These are phyloP conservation scores for Endogone sp. DNA, from an alignment of 192 early-diverging fungal species.

Conservation along the genomic window DNA sequence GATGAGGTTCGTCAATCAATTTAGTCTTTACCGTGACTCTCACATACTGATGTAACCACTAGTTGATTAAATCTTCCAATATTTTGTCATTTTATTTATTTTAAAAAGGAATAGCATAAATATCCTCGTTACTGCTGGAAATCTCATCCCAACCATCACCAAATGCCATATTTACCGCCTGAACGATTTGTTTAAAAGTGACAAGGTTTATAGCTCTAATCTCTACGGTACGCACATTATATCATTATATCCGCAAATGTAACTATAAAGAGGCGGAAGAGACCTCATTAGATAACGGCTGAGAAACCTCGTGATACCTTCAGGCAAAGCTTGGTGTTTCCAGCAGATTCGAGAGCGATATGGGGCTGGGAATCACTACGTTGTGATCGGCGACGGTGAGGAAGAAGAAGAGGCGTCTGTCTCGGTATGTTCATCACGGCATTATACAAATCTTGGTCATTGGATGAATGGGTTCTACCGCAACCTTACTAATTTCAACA, in stretches of 20 bases:
- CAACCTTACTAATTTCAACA: too few species aligned
- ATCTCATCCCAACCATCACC: constrained; percentile 2
- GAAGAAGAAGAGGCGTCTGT: constrained; percentile 1
- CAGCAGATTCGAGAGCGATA: not conserved
- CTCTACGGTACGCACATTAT: constrained; percentile 2
- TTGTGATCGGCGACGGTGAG: constrained; percentile 1
- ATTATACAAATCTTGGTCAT: not conserved
- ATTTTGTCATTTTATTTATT: not conserved
- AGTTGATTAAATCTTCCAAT: too few species aligned
- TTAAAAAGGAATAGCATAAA: constrained; percentile 15
- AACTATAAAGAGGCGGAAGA: too few species aligned
- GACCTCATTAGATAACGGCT: too few species aligned
- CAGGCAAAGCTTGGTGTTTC: constrained; percentile 2
- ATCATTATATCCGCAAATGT: not conserved
- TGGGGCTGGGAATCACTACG: not conserved
- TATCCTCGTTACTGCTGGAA: constrained; percentile 13
- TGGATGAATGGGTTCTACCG: too few species aligned
- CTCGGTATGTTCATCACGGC: not conserved
- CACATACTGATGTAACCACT: too few species aligned
- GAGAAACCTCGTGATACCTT: not conserved
- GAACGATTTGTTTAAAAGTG: constrained; percentile 1
- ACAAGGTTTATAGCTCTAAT: not conserved
- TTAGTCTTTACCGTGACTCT: too few species aligned
- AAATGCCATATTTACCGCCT: constrained; percentile 2
- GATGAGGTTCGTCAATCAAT: not conserved